phyloP scores from a whole-genome alignment of 805 yeast genomes.

The Yamadazyma sp. region DNA sequence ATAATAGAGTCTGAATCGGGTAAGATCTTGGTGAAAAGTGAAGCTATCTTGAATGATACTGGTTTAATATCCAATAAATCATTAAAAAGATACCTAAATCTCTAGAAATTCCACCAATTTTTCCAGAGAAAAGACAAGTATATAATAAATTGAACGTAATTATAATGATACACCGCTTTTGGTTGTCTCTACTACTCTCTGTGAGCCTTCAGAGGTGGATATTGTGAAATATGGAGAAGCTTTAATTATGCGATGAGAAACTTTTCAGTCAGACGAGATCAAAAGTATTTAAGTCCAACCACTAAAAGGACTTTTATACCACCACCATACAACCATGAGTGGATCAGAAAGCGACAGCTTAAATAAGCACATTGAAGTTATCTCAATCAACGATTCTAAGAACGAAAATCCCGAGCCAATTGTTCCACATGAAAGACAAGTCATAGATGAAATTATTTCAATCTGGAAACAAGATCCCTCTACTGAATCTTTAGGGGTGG shows the following conservation, averaged over 20 bases:
- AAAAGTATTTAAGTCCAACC: background rate
- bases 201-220: too few relatives aligned
- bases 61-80: slow-evolving; percentile 16
- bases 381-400: slow-evolving; percentile 33
- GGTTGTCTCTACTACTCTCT: too few relatives aligned
- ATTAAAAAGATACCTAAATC: too few relatives aligned
- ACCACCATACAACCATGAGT: background rate
- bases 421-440: slow-evolving; percentile 57
- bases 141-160: too few relatives aligned
- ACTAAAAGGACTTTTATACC: background rate
- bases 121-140: too few relatives aligned
- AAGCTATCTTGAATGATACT: slow-evolving; percentile 44
- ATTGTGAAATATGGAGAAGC: too few relatives aligned
- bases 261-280: slow-evolving; percentile 1
- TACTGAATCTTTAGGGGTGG: slow-evolving; percentile 54
- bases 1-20: slow-evolving; percentile 53
- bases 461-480: slow-evolving; percentile 68
- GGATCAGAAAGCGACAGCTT: slow-evolving; percentile 5
- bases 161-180: too few relatives aligned
- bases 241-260: slow-evolving; percentile 3
- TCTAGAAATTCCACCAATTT: too few relatives aligned
- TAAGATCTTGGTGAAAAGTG: slow-evolving; percentile 54
- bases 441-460: slow-evolving; percentile 57
- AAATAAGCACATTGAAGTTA: slow-evolving; percentile 28
- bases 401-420: slow-evolving; percentile 21